phyloP scores from a whole-genome alignment of 2,329 filamentous ascomycete species.

The Verticillium albo-atrum region DNA sequence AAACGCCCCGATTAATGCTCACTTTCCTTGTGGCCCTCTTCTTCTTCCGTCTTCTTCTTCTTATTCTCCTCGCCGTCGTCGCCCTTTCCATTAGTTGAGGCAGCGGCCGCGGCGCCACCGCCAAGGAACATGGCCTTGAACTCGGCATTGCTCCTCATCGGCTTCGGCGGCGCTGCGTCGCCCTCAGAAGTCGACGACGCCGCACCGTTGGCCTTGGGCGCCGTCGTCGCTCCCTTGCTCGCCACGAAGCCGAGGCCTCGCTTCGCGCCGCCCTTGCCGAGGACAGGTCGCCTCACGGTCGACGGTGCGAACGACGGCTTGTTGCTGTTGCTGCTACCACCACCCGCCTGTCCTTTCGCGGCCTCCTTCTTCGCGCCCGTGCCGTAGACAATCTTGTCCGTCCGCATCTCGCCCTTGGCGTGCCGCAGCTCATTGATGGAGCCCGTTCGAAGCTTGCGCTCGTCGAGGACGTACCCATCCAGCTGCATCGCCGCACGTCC shows the following conservation, averaged over 20 bases:
- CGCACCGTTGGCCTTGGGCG: constrained; percentile 20
- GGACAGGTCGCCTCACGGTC: constrained; percentile 34
- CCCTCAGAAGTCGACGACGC: constrained; percentile 6
- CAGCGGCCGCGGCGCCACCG: not conserved
- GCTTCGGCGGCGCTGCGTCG: constrained; percentile 17
- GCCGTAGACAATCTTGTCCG: constrained; percentile 34
- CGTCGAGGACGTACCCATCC: constrained; percentile 51
- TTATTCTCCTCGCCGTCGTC: too few relatives aligned
- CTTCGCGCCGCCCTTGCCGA: constrained; percentile 35
- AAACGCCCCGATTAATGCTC: not conserved
- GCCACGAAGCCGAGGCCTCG: constrained; percentile 39
- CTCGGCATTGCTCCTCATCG: constrained; percentile 51
- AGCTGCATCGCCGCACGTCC: constrained; percentile 66
- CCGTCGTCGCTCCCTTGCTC: constrained; percentile 15
- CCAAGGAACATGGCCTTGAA: constrained; percentile 49
- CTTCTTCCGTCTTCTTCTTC: constrained; percentile 5
- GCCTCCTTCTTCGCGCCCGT: constrained; percentile 20
- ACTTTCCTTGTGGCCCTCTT: not conserved
- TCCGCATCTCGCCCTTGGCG: constrained; percentile 39
- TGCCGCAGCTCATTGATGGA: constrained; percentile 49
- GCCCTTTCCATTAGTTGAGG: not conserved
- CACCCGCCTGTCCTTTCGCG: constrained; percentile 15
- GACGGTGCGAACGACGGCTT: constrained; percentile 36
- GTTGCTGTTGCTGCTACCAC: too few relatives aligned
- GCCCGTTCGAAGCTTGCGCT: constrained; percentile 50